These are phyloP conservation scores for Luzula sylvatica DNA, from an alignment of 176 grass and related monocot species.

Conservation along the genomic window DNA sequence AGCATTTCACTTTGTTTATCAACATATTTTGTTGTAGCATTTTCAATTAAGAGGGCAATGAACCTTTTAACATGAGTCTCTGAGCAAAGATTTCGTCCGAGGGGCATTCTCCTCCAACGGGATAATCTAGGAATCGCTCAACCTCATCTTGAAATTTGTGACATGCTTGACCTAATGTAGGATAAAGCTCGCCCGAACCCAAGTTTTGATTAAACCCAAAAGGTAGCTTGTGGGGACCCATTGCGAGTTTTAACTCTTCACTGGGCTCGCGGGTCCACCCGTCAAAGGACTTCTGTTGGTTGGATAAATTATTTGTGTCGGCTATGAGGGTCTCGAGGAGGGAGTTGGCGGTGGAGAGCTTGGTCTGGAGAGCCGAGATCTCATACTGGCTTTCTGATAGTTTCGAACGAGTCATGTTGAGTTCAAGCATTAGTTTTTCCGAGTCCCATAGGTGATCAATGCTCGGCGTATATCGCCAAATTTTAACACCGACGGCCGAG, in stretches of 20 bases:
- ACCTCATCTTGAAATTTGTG: slow-evolving; percentile 23
- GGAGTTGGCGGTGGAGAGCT: slow-evolving; percentile 6
- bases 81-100: slow-evolving; percentile 23
- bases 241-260: slow-evolving; percentile 32
- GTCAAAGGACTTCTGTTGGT: neutral
- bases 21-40: too few species aligned
- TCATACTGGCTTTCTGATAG: slow-evolving; percentile 23
- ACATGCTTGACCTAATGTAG: slow-evolving; percentile 25
- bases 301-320: neutral
- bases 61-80: slow-evolving; percentile 23
- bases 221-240: slow-evolving; percentile 41
- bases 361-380: slow-evolving; percentile 15
- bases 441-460: slow-evolving; percentile 26
- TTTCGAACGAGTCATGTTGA: slow-evolving; percentile 5
- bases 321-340: slow-evolving; percentile 19
- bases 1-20: too few species aligned
- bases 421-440: slow-evolving; percentile 1
- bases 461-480: neutral
- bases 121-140: slow-evolving; percentile 22
- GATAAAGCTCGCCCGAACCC: slow-evolving; percentile 20
- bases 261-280: slow-evolving; percentile 5
- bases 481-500: neutral
- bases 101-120: slow-evolving; percentile 21
- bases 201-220: slow-evolving; percentile 32
- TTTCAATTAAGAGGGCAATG: too few species aligned